Evolutionary conservation across 768 basidiomycete species (phyloP), one percentile per base, ranked within the genome.

Genomic region (Sporobolomyces phaffii): DNA sequence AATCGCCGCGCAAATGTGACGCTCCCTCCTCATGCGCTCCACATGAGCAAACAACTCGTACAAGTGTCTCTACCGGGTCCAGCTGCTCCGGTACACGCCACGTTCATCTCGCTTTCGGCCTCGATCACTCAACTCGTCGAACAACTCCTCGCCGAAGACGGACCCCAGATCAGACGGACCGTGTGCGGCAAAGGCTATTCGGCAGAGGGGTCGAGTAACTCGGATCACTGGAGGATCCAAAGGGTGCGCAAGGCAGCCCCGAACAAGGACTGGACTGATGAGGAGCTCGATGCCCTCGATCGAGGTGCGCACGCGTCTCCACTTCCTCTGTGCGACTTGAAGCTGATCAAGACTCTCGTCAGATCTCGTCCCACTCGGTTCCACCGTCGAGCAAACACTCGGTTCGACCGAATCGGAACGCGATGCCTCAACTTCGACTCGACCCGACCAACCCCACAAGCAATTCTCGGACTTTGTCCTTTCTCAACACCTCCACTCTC

Each of bases 401-500:
- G 63, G 60, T 17, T 20, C 59, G 54, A 52, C 60, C 29, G 61
- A 88, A 87, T 84, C 33, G 80, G 83, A 40, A 65, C 87, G 33
- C 74, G 81, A 24, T 75, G 81, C 43, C 77, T 78, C 28, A 76
- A 84, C 85, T 4, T 77, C 87, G 17, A 75, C 87, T 29, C 79
- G 81, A 73, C 73, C 79, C 34, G 63, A 81, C 79, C 26, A 72
- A 77, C 50, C 75, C 77, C 41, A 77, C 73, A 26, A 58, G 3
- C 73, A 75, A 29, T 89, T 88, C 78, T 87, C 87, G 18, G 81
- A 84, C 5, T 89, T 88, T 73, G 83, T 84, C 11, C 78, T 87
- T 70, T 86, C 87, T 2, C 82, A 83, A 0, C 86, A 87, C 76
- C 79, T 87, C 41, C 86, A 87, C 73, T 79, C 80, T 3, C 86